A percentile compares a stretch with the other conserved stretches of the same genome.
phyloP scores from a whole-genome alignment of 2,329 filamentous ascomycete genomes.

The Zasmidium cellare region DNA sequence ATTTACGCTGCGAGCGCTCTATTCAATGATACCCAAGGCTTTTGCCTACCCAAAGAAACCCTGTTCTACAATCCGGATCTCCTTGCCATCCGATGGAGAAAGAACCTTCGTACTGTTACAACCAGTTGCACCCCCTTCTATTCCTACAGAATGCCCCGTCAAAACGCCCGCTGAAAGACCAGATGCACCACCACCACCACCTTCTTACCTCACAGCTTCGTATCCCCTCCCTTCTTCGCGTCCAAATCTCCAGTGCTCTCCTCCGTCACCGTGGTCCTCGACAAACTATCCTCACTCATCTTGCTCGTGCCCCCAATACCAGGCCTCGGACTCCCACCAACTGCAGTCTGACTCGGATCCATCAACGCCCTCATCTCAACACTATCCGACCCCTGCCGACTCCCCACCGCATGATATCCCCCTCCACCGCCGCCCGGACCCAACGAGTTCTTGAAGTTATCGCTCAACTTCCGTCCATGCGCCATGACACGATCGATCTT shows the following conservation, averaged over 20 bases:
- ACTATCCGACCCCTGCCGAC: background rate
- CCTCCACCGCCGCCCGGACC: background rate
- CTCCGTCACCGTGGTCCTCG: background rate
- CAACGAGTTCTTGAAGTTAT: slow-evolving; percentile 1
- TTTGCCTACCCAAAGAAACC: background rate
- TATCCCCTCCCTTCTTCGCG: background rate
- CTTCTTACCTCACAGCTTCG: slow-evolving; percentile 2
- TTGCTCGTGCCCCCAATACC: background rate
- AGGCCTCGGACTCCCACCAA: background rate
- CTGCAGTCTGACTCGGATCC: background rate
- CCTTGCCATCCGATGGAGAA: background rate
- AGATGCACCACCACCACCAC: background rate
- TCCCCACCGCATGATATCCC: background rate
- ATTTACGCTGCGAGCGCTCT: slow-evolving; percentile 4
- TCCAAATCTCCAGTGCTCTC: slow-evolving; percentile 1
- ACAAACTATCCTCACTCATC: background rate
- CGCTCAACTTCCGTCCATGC: slow-evolving; percentile 1
- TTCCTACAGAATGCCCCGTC: background rate
- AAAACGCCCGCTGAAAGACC: background rate
- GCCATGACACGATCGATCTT: background rate
- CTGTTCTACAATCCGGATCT: background rate
- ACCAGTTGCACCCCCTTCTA: background rate
- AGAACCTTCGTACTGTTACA: background rate
- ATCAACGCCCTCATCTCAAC: slow-evolving; percentile 10
- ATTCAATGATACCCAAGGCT: slow-evolving; percentile 1